Evolutionary conservation across 1,284 basidiomycete species (phyloP), one percentile per base, ranked within the genome.

Genomic region (Lignosus rhinocerotis): DNA sequence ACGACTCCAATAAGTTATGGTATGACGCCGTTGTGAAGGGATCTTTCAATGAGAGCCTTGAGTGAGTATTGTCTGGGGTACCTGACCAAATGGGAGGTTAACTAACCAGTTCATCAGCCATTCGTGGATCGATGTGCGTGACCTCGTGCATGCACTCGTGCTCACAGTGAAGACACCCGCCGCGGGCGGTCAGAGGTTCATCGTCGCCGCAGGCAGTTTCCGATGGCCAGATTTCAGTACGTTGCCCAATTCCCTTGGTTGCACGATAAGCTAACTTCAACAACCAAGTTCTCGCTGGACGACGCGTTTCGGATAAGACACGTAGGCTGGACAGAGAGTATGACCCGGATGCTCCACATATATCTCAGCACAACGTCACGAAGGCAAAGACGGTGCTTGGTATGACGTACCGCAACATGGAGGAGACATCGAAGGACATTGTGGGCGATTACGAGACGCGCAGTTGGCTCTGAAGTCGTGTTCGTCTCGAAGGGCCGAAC

Each of bases 171-270:
- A 78, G 33, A 76, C 76, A 33, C 71, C 76, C 5, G 78, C 78
- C 16, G 88, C 87, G 0, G 80, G 79, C 3, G 84, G 81, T 0
- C 72, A 91, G 63, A 76, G 90, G 0, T 82, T 87, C 66, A 78
- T 87, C 62, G 60, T 78, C 31, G 69, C 69, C 33, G 71, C 63
- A 8, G 82, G 78, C 0, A n/a, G 51, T 0, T 69, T 55, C 55
- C 65, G 50, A 44, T 73, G 70, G 71, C 69, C 75, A 39, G 68
- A 72, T 45, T 70, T 63, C 39, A 45, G 72, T 73, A 48, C 34
- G 51, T 59, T 25, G 25, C 25, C 4, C 25, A 25, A 25, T 25
- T 25, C 25, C 25, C 25, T 25, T 25, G 25, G 25, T 25, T 25
- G 25, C 4, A 4, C 4, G 25, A 25, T 25, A 4, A 2, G 25